These are phyloP conservation scores for Sugiyamaella pinicola DNA, from an alignment of 1,139 yeast genomes.

Conservation along the genomic window DNA sequence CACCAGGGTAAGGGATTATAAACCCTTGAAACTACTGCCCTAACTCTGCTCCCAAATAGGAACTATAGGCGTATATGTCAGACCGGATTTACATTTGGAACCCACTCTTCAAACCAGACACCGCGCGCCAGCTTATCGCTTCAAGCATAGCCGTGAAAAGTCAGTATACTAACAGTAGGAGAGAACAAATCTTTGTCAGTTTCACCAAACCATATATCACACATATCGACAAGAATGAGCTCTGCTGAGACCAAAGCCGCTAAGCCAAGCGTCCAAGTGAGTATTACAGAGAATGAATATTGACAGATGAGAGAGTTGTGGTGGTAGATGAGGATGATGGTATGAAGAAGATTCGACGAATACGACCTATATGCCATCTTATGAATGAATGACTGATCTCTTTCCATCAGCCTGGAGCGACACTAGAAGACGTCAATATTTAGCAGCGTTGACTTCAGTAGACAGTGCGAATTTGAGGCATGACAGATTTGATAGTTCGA, in stretches of 20 bases:
- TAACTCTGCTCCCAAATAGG: slow-evolving; percentile 16
- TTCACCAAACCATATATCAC: slow-evolving; percentile 16
- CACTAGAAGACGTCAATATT: too few species aligned
- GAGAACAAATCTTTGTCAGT: slow-evolving; percentile 15
- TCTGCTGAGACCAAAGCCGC: slow-evolving; percentile 32
- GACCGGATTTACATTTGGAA: not conserved
- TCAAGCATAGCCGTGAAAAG: slow-evolving; percentile 15
- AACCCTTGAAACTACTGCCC: not conserved
- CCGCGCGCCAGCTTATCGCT: slow-evolving; percentile 1
- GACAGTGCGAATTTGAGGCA: too few species aligned
- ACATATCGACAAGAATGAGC: slow-evolving; percentile 28
- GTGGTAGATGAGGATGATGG: slow-evolving; percentile 2
- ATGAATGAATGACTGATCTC: too few species aligned
- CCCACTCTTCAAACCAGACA: slow-evolving; percentile 1
- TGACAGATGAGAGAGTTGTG: not conserved
- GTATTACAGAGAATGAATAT: slow-evolving; percentile 20
- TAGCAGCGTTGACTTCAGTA: too few species aligned
- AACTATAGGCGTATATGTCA: slow-evolving; percentile 5
- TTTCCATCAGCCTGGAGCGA: too few species aligned
- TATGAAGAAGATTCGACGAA: not conserved
- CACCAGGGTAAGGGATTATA: slow-evolving; percentile 5
- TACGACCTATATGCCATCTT: too few species aligned
- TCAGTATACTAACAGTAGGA: slow-evolving; percentile 2
- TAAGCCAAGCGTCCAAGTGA: slow-evolving; percentile 43
- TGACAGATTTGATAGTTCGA: too few species aligned